Conservation (phyloP, 1,284 basidiomycete species). For the Fistulina hepatica region DNA sequence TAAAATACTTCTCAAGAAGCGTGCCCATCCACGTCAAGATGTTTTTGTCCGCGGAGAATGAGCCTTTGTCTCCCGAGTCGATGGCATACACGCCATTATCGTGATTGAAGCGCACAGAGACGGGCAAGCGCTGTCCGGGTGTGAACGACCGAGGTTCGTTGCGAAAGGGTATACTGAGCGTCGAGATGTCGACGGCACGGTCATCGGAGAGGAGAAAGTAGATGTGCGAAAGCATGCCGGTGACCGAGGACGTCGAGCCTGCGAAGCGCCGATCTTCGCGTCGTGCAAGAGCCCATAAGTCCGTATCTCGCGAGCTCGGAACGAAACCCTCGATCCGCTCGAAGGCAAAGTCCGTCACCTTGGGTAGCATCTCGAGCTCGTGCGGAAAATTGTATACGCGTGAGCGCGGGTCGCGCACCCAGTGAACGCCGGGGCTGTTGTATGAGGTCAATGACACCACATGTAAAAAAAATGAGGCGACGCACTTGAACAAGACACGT, state of each 20-base stretch:
- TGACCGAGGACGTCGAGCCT: constrained; percentile 90
- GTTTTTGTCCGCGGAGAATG: constrained; percentile 32
- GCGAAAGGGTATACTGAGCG: constrained; percentile 50
- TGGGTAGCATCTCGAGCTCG: constrained; percentile 61
- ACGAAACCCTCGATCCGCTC: constrained; percentile 71
- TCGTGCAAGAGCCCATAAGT: constrained; percentile 56
- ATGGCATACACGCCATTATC: constrained; percentile 68
- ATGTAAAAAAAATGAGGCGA: constrained; percentile 7
- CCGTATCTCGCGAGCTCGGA: constrained; percentile 76
- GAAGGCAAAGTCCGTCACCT: constrained; percentile 86
- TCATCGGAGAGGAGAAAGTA: constrained; percentile 75
- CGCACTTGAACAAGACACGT: constrained; percentile 77
- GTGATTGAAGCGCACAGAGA: constrained; percentile 57
- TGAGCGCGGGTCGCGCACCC: constrained; percentile 80
- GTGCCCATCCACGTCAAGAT: constrained; percentile 81
- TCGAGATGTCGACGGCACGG: constrained; percentile 47
- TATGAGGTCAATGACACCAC: constrained; percentile 1
- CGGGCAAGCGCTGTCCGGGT: constrained; percentile 72
- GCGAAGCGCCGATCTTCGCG: constrained; percentile 53
- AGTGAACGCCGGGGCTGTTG: constrained; percentile 80
- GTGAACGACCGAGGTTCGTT: constrained; percentile 64
- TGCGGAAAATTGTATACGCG: constrained; percentile 81
- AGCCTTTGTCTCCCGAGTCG: constrained; percentile 55
- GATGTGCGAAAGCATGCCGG: constrained; percentile 75
- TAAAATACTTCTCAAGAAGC: constrained; percentile 85